Conservation (phyloP, 805 yeast species). For the Helenozyma baotianmanensis region DNA sequence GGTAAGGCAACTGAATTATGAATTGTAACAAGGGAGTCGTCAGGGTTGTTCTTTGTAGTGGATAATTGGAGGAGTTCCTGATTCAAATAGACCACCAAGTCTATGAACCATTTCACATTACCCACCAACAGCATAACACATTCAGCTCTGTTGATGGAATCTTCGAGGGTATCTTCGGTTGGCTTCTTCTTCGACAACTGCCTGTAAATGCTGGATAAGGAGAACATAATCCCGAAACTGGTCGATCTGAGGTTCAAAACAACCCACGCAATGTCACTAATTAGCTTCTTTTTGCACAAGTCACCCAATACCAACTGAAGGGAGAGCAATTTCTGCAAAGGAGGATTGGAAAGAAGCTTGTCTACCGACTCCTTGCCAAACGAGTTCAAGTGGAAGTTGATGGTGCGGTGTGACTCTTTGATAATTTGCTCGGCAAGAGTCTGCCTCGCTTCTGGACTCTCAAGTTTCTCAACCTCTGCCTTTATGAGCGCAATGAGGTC, state of each 20-base stretch:
- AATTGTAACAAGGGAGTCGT: slow-evolving; percentile 17
- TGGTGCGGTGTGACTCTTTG: slow-evolving; percentile 69
- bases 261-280: slow-evolving; percentile 54
- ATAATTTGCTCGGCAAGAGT: slow-evolving; percentile 41
- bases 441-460: slow-evolving; percentile 13
- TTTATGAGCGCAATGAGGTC: slow-evolving; percentile 61
- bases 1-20: slow-evolving; percentile 49
- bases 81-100: slow-evolving; percentile 62
- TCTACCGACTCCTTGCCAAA: slow-evolving; percentile 72
- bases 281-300: slow-evolving; percentile 23
- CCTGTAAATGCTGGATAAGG: slow-evolving; percentile 55
- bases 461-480: slow-evolving; percentile 13
- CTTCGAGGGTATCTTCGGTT: slow-evolving; percentile 47
- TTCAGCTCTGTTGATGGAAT: slow-evolving; percentile 57
- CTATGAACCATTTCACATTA: slow-evolving; percentile 80
- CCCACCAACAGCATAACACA: slow-evolving; percentile 64
- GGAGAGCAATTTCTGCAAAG: slow-evolving; percentile 67
- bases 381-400: slow-evolving; percentile 62
- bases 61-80: slow-evolving; percentile 63
- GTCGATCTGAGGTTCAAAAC: slow-evolving; percentile 65
- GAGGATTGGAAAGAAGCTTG: slow-evolving; percentile 68
- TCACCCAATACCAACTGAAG: slow-evolving; percentile 65
- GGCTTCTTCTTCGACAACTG: slow-evolving; percentile 61
- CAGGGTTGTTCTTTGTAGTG: slow-evolving; percentile 17
- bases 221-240: slow-evolving; percentile 64